Conservation (phyloP, 2,329 filamentous ascomycete species). For the Alternaria panax region DNA sequence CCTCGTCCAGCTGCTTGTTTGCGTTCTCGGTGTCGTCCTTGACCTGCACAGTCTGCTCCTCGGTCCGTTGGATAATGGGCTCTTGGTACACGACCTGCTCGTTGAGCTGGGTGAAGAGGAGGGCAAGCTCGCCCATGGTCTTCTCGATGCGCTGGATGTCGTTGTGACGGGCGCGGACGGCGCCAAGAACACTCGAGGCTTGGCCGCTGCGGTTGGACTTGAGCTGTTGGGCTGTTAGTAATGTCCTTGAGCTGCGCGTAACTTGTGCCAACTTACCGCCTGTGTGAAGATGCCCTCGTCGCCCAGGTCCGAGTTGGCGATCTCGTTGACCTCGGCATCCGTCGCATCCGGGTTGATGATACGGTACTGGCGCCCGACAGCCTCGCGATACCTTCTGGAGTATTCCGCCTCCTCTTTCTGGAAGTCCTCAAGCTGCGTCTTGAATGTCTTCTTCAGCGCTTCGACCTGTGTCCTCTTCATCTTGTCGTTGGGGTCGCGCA, state of each 20-base stretch:
- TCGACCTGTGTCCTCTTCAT: constrained; percentile 75
- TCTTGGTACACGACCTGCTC: constrained; percentile 78
- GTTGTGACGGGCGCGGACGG: constrained; percentile 82
- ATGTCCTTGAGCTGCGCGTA: background rate
- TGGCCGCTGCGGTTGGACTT: constrained; percentile 77
- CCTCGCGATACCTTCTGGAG: constrained; percentile 74
- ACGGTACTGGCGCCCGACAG: constrained; percentile 80
- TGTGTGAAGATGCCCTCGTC: constrained; percentile 83
- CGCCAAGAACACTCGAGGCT: constrained; percentile 75
- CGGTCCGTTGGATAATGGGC: constrained; percentile 65
- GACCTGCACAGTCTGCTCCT: constrained; percentile 71
- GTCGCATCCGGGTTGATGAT: constrained; percentile 84
- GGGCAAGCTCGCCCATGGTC: constrained; percentile 73
- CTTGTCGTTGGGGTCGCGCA: constrained; percentile 67
- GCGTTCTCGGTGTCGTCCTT: constrained; percentile 72
- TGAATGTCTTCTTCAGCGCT: constrained; percentile 75
- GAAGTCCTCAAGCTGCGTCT: constrained; percentile 74
- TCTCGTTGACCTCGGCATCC: constrained; percentile 74
- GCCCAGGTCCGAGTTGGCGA: constrained; percentile 74
- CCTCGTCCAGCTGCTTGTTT: constrained; percentile 73
- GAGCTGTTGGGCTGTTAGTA: constrained; percentile 60
- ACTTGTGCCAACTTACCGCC: constrained; percentile 65
- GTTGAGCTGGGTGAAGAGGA: constrained; percentile 77
- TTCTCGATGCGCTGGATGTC: constrained; percentile 82
- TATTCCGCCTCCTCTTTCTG: constrained; percentile 75